Evolutionary conservation across 768 basidiomycete species (phyloP).

Genomic region (Leccinum subgranulosum): DNA sequence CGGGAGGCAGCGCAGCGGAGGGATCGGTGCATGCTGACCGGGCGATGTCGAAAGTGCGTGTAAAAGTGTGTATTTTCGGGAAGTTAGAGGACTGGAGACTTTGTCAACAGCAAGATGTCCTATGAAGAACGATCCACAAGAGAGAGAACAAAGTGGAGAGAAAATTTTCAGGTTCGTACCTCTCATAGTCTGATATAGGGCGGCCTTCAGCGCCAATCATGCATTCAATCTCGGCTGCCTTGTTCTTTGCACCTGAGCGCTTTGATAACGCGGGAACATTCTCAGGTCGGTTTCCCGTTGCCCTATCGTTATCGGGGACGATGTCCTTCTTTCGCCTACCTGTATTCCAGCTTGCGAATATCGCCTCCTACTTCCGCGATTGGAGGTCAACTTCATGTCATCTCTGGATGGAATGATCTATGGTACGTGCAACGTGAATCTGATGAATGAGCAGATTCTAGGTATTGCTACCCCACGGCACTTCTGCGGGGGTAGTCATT

Average conservation of each 20-base stretch:
- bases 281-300: not conserved
- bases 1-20: not conserved
- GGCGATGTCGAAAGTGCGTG: not conserved
- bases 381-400: not conserved
- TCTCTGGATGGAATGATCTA: no score
- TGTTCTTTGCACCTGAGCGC: not conserved
- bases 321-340: constrained; percentile 8
- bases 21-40: not conserved
- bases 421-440: not conserved
- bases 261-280: not conserved
- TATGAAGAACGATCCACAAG: not conserved
- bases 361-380: not conserved
- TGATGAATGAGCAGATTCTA: not conserved
- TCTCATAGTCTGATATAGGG: not conserved
- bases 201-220: not conserved
- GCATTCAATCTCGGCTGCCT: not conserved
- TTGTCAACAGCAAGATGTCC: not conserved
- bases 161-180: not conserved
- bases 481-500: not conserved
- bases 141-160: not conserved
- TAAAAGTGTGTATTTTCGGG: not conserved
- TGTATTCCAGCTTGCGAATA: not conserved
- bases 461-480: not conserved
- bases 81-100: not conserved
- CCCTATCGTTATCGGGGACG: not conserved